Evolutionary conservation across 306 rosid genomes (phyloP).

Genomic region (Trichosanthes truncata): DNA sequence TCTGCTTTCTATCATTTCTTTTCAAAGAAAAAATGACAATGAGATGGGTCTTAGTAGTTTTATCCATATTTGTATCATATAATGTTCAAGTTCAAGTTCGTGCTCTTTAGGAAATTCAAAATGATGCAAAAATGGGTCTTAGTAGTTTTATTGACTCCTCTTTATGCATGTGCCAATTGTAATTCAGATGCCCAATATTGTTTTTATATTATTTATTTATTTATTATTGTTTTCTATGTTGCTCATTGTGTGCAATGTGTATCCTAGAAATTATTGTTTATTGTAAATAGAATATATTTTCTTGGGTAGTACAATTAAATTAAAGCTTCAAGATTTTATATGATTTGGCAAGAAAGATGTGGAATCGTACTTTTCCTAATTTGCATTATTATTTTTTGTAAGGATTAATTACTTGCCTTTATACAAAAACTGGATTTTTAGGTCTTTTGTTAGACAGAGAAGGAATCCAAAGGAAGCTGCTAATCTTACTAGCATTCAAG

Average conservation of each 20-base stretch:
- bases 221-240: background rate
- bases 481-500: constrained; percentile 67
- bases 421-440: constrained; percentile 13
- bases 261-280: background rate
- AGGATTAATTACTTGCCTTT: background rate
- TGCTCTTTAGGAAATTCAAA: background rate
- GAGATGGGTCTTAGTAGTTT: background rate
- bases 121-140: background rate
- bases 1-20: background rate
- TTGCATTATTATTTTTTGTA: background rate
- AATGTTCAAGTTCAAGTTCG: background rate
- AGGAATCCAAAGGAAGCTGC: constrained; percentile 68
- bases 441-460: constrained; percentile 83
- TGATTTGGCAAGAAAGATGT: background rate
- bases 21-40: background rate
- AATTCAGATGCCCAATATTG: background rate
- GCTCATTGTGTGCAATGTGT: background rate
- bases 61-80: background rate
- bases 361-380: background rate
- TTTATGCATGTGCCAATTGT: background rate
- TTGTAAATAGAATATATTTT: background rate
- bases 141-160: background rate
- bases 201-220: background rate
- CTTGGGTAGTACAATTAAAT: background rate
- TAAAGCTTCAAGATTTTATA: background rate